phyloP scores from a whole-genome alignment of 495 filamentous ascomycete species.

The Trichoderma orchidacearum region DNA sequence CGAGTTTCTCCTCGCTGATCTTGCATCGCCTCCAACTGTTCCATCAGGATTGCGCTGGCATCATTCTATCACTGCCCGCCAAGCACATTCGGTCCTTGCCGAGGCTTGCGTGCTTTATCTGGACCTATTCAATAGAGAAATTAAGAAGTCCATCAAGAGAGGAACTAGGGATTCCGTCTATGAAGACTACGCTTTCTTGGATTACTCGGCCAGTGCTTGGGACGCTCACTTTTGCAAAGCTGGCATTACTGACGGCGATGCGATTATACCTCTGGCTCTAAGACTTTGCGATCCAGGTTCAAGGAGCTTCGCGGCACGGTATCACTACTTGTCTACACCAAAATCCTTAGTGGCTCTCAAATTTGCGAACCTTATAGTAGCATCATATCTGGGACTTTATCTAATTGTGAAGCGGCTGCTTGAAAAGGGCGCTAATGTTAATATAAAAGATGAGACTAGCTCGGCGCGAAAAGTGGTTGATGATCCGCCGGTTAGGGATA shows the following conservation, averaged over 20 bases:
- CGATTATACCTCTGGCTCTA: background rate
- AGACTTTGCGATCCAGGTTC: background rate
- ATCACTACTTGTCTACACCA: background rate
- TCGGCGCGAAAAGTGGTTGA: too few relatives aligned
- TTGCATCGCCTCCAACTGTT: background rate
- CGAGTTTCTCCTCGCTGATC: constrained; percentile 9
- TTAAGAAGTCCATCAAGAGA: too few relatives aligned
- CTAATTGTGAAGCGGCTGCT: background rate
- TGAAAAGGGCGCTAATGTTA: background rate
- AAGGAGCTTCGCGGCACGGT: background rate
- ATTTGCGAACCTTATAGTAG: background rate
- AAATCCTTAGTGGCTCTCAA: background rate
- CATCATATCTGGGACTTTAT: background rate
- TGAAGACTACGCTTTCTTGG: constrained; percentile 9
- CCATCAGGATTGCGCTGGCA: background rate
- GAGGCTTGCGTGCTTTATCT: constrained; percentile 16
- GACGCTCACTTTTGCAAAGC: constrained; percentile 11
- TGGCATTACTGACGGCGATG: background rate
- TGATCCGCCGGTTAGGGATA: too few relatives aligned
- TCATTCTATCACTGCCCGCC: constrained; percentile 9
- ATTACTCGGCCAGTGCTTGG: constrained; percentile 23
- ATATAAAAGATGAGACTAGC: background rate
- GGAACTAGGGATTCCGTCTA: too few relatives aligned
- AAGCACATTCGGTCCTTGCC: constrained; percentile 13
- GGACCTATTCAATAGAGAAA: background rate